Conservation (phyloP, 768 basidiomycete species). For the Rhodotorula toruloides region DNA sequence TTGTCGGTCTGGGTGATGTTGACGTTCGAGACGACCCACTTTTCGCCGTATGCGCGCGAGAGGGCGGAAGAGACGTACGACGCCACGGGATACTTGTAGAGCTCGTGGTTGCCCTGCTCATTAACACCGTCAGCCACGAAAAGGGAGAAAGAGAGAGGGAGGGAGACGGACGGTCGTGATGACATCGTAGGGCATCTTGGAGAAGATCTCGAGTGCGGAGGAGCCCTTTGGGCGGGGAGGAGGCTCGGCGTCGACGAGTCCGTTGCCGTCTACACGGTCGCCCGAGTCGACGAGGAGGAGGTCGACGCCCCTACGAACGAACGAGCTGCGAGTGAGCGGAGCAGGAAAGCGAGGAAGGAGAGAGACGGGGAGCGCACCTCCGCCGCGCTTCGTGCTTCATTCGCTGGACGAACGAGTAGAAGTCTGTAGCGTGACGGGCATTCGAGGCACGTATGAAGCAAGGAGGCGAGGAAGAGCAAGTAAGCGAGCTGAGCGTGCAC, state of each 20-base stretch:
- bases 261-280: slow-evolving; percentile 56
- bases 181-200: slow-evolving; percentile 70
- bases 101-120: not conserved
- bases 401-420: slow-evolving; percentile 75
- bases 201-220: slow-evolving; percentile 70
- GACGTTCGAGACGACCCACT: slow-evolving; percentile 77
- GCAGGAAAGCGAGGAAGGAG: not conserved
- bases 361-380: slow-evolving; percentile 15
- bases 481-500: not conserved
- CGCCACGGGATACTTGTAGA: slow-evolving; percentile 44
- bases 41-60: slow-evolving; percentile 60
- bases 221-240: slow-evolving; percentile 47
- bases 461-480: slow-evolving; percentile 50
- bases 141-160: slow-evolving; percentile 52
- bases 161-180: slow-evolving; percentile 55
- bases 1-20: slow-evolving; percentile 66
- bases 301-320: slow-evolving; percentile 60
- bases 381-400: slow-evolving; percentile 71
- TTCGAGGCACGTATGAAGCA: too few species aligned
- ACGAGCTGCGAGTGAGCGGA: not conserved
- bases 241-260: slow-evolving; percentile 69
- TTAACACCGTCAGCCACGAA: slow-evolving; percentile 45
- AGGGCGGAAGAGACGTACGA: slow-evolving; percentile 57
- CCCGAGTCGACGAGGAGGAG: slow-evolving; percentile 68
- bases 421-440: slow-evolving; percentile 56